Evolutionary conservation across 345 rosid genomes (phyloP), one percentile per base, ranked within the genome.

Genomic region (thale cress (Arabidopsis thaliana)): DNA sequence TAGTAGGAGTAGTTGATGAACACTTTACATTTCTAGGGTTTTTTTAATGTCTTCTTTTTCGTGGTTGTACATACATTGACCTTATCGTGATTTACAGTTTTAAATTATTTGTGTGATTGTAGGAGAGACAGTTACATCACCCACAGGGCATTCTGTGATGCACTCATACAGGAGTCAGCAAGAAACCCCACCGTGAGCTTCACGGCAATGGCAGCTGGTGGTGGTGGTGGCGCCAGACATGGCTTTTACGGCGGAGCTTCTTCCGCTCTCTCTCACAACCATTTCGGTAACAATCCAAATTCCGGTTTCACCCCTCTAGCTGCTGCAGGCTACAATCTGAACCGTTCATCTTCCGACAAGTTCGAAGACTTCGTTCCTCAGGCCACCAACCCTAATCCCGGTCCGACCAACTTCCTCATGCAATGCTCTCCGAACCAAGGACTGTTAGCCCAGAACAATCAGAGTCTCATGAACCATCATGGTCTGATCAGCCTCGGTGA

Each of bases 51-150:
- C 14, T 24, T 36, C 56, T 10, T 52, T 50, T 49, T 36, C 36
- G 34, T n/a, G 10, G 8, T 24, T 51, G 20, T 7, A 22, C 32
- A 2, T 48, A 33, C 4, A 53, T 41, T 64, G 23, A 64, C 37
- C 1, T 74, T 38, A 28, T 28, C 32, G 32, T 28, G 32, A 28
- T 1, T 25, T 25, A 25, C 28, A 24, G 23, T 24, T 67, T 33
- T 5, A 12, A 30, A 66, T 58, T 16, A 52, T 14, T 30, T n/a
- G 42, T 61, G 65, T 76, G 38, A 60, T 64, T 49, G 73, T 73
- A 92, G 97, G 73, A 85, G 97, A 7, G 97, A 91, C 66, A 91
- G 97, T 63, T 91, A 89, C 78, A 88, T 91, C 63, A 88, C 97
- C 5, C 97, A 91, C 71, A 78, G 93, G 53, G 96, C 97, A 13